phyloP scores from a whole-genome alignment of 306 rosid species.

The Cajanus cajan region DNA sequence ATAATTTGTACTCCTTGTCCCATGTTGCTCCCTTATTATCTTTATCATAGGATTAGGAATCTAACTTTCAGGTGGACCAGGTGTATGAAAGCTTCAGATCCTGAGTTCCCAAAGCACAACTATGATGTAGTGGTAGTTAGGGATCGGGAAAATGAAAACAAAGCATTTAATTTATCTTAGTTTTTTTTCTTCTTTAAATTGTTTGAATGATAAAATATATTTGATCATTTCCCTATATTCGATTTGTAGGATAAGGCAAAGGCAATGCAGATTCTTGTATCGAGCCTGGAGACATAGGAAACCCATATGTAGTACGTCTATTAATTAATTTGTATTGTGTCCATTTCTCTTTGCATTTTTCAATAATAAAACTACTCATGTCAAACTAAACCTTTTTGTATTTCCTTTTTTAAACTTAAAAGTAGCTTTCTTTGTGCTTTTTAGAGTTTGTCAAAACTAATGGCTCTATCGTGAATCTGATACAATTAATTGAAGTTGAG shows the following conservation, averaged over 20 bases:
- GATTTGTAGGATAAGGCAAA: not conserved
- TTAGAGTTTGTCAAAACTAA: conserved; percentile 17
- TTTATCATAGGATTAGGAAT: conserved; percentile 1
- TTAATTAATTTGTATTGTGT: not conserved
- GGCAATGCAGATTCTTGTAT: conserved; percentile 16
- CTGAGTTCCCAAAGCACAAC: not conserved
- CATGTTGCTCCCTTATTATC: not conserved
- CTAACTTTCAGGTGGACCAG: not conserved
- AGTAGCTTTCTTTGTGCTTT: not conserved
- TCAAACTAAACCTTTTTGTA: not conserved
- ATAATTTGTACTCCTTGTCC: not conserved
- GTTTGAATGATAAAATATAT: not conserved
- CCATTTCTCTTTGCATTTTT: not conserved
- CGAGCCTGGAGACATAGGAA: conserved; percentile 15
- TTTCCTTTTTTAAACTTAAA: not conserved
- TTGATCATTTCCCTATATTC: not conserved
- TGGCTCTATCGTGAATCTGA: not conserved
- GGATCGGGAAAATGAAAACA: not conserved
- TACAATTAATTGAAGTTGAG: not conserved
- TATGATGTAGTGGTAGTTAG: not conserved
- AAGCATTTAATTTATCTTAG: not conserved
- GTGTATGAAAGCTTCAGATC: not conserved
- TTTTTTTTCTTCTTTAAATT: not conserved
- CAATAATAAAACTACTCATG: not conserved
- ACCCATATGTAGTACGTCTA: not conserved